Evolutionary conservation across 2,329 filamentous ascomycete genomes (phyloP).

Genomic region (Xylariomycetidae sp.): DNA sequence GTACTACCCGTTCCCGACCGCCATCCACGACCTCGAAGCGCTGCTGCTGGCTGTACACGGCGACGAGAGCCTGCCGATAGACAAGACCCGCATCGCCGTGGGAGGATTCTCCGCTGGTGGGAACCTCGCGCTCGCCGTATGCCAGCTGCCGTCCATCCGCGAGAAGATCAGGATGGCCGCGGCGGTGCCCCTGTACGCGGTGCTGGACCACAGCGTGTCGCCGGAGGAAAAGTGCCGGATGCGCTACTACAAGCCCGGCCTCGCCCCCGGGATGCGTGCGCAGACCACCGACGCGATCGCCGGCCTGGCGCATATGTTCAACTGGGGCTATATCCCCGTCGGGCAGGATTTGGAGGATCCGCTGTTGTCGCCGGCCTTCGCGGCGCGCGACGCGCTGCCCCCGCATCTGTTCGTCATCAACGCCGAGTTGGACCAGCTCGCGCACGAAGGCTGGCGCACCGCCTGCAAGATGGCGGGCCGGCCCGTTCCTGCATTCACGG

Average conservation of each 20-base stretch:
- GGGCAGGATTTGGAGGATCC: constrained; percentile 31
- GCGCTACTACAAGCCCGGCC: constrained; percentile 30
- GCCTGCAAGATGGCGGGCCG: constrained; percentile 29
- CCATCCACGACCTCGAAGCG: constrained; percentile 34
- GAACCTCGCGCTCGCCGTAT: constrained; percentile 32
- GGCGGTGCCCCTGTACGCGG: constrained; percentile 31
- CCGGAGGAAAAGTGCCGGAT: constrained; percentile 23
- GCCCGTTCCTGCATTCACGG: constrained; percentile 18
- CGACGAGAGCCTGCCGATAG: constrained; percentile 35
- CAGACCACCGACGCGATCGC: constrained; percentile 21
- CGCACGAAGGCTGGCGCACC: constrained; percentile 34
- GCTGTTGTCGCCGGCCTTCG: constrained; percentile 33
- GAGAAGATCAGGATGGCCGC: constrained; percentile 26
- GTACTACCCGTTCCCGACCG: constrained; percentile 31
- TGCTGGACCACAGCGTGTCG: constrained; percentile 33
- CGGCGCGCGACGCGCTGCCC: constrained; percentile 30
- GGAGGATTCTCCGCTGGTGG: constrained; percentile 41
- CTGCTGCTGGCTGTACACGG: constrained; percentile 31
- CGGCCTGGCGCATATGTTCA: constrained; percentile 26
- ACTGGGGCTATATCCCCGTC: constrained; percentile 35
- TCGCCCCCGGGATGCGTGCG: constrained; percentile 22
- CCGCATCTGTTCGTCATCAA: constrained; percentile 36
- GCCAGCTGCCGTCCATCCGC: constrained; percentile 31
- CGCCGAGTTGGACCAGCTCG: constrained; percentile 40
- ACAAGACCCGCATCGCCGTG: constrained; percentile 31